Percentiles rank a stretch among this genome's conserved stretches.
Conservation (phyloP, 2,329 filamentous ascomycete genomes). For the Mariannaea sp. region DNA sequence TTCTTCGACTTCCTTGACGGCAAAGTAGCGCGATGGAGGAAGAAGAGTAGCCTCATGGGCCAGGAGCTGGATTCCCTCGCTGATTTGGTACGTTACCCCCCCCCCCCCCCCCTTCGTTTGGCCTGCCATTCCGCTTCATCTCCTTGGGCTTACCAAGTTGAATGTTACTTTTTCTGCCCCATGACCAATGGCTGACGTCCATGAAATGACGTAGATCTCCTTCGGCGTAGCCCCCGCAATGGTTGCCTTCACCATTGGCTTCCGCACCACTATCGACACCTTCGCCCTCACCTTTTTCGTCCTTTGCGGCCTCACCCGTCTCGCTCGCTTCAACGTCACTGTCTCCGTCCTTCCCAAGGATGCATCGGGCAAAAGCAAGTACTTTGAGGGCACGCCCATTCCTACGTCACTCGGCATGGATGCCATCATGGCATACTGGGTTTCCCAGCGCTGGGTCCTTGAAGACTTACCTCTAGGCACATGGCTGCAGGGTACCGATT, state of each 20-base stretch:
- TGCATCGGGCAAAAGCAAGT: constrained; percentile 84
- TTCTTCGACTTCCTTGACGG: constrained; percentile 99
- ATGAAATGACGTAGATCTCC: constrained; percentile 70
- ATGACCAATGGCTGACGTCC: constrained; percentile 16
- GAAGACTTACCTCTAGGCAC: constrained; percentile 79
- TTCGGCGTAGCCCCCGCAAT: constrained; percentile 91
- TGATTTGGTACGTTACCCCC: constrained; percentile 71
- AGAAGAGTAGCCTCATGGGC: constrained; percentile 97
- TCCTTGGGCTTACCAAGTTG: background rate
- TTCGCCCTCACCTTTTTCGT: constrained; percentile 84
- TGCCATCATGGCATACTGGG: constrained; percentile 87
- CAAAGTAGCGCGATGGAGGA: constrained; percentile 92
- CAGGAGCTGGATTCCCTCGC: constrained; percentile 96
- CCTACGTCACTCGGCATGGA: constrained; percentile 85
- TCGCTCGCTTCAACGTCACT: constrained; percentile 98
- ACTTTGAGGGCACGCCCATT: constrained; percentile 97
- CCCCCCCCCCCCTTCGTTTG: background rate
- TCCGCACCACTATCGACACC: constrained; percentile 85
- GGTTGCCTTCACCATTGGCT: constrained; percentile 84
- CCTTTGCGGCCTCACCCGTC: constrained; percentile 87
- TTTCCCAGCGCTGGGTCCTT: constrained; percentile 78
- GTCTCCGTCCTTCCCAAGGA: constrained; percentile 90
- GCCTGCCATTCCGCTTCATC: background rate
- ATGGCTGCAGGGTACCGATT: constrained; percentile 65
- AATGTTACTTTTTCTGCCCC: background rate